Conservation (phyloP, 2,329 filamentous ascomycete species). For the Talaromyces albobiverticillius region DNA sequence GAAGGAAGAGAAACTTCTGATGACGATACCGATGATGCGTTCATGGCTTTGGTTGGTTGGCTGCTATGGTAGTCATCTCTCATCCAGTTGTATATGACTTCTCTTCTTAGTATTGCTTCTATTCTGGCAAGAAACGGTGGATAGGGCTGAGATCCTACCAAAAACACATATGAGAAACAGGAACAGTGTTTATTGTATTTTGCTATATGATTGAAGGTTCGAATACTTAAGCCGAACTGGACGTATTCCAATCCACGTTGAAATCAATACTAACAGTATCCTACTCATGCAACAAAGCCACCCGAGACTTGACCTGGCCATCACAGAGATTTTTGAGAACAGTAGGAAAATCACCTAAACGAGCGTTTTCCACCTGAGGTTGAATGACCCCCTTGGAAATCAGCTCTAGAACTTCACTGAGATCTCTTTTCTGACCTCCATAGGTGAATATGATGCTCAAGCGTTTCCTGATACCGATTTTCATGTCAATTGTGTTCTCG, state of each 20-base stretch:
- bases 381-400: not conserved
- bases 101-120: too few relatives aligned
- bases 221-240: too few relatives aligned
- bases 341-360: not conserved
- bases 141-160: too few relatives aligned
- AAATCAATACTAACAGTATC: too few relatives aligned
- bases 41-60: conserved; percentile 77
- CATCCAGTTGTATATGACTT: too few relatives aligned
- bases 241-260: too few relatives aligned
- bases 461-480: conserved; percentile 43
- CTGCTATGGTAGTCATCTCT: conserved; percentile 50
- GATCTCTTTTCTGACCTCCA: conserved; percentile 39
- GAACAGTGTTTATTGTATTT: too few relatives aligned
- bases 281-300: not conserved
- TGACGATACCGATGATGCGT: conserved; percentile 53
- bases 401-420: conserved; percentile 18
- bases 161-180: too few relatives aligned
- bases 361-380: not conserved
- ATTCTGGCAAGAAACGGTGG: too few relatives aligned
- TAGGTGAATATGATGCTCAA: conserved; percentile 45
- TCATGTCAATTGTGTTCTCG: conserved; percentile 44
- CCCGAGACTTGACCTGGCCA: not conserved
- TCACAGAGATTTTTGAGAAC: not conserved
- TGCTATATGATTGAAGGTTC: too few relatives aligned
- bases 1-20: too few relatives aligned